Base-by-base conservation (phyloP, 441 rosid species). In the Metrosideros polymorpha region DNA sequence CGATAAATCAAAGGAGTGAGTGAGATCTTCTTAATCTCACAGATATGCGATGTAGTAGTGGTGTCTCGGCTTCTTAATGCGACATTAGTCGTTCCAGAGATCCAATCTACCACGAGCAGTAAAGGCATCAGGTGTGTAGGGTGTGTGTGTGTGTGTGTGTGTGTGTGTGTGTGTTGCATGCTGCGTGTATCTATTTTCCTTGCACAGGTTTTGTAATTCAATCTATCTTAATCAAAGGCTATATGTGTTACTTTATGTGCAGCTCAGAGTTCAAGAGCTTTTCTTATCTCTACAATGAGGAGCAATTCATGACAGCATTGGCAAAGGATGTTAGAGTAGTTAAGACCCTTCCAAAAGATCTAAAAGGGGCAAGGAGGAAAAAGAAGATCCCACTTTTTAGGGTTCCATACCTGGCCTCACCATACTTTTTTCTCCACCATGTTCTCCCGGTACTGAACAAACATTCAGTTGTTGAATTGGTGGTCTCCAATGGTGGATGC, bases 241-340 rank as follows among this genome's bases (percentile, higher is more conserved):
- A 10, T 71, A 15, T 22, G 25, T 85, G 86, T 88, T 89, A 82
- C 87, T 85, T 83, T 66, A 88, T 27, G 24, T 35, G 91, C 97
- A 98, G 99, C 91, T 95, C 98, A n/a, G 93, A 95, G 88, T 95
- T 98, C 91, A 98, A 98, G 96, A 98, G 99, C 91, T 98, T 98
- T 91, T 95, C 99, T 24, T 98, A 98, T 89, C 95, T 98, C 32
- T 98, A 95, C 86, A 94, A 92, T 30, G 99, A 95, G 92, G 99
- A 98, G 50, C 97, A 94, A 53, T 98, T 98, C 91, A 93, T 95
- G 91, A 93, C 92, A 30, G 97, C 98, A 55, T 82, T 98, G 85
- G 90, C 89, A 45, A 96, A 94, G 86, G 99, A 98, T 87, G 90
- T 98, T 63, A 91, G 91, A 87, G 88, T 98, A 63, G 94, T 96